Evolutionary conservation across 1,139 yeast genomes (phyloP), one percentile per base, ranked within the genome.

Genomic region (Zygoascus meyerae): DNA sequence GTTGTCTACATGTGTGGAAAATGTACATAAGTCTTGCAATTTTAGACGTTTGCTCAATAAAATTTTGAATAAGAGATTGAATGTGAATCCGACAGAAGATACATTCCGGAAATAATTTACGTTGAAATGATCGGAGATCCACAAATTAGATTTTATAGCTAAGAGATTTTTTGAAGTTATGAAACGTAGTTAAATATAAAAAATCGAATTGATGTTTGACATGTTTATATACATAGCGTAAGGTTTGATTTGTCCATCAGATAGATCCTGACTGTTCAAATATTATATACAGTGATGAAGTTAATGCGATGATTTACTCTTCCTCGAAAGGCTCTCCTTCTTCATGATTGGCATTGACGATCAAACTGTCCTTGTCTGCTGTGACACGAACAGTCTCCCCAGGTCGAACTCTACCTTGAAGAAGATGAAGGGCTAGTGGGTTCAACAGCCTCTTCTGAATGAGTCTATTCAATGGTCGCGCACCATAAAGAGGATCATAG

Each of bases 401-500:
- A 46, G 81, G 78, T 54, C 75, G 75, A 14, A 92, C 73, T 58
- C 83, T 83, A 2, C 97, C 97, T 59, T 80, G 80, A 54, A 92
- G 78, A 70, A 92, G 65, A 57, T 77, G 70, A 64, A 78, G 74
- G 1, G 97, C 95, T 75, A 92, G 75, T 32, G 97, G 95, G 62
- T 90, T 89, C 65, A 92, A 72, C 15, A 92, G 64, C 55, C 75
- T 71, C 71, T 84, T 86, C 63, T 87, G 95, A 51, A 92, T 79
- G 34, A 89, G 77, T 58, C 98, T 78, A 71, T 92, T 92, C 63
- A 92, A 75, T 6, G 98, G 98, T 63, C 98, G 78, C 0, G 98
- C 98, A 56, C 98, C 98, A 61, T 90, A 92, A 39, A 81, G 66
- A 30, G 87, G 87, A 61, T 90, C 97, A 63, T 90, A 92, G 2